A percentile compares a stretch with the other conserved stretches of the same genome.
These are phyloP conservation scores for Chlamydomonas reinhardtii DNA, from an alignment of 163 green algal genomes.

Conservation along the genomic window DNA sequence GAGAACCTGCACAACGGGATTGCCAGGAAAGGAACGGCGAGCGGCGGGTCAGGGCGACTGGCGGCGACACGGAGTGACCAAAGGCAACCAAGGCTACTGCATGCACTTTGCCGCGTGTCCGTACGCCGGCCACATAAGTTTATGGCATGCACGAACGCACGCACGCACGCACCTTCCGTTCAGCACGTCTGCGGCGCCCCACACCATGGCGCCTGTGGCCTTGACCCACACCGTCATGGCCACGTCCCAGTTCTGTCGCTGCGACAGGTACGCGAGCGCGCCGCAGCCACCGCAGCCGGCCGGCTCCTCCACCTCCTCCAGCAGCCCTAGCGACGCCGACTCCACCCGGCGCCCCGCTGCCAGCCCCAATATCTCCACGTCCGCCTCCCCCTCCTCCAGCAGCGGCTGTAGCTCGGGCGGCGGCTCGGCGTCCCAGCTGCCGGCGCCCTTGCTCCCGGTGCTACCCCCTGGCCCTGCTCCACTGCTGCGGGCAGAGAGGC, in stretches of 20 bases:
- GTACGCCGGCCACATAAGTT: too few species aligned
- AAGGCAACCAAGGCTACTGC: too few species aligned
- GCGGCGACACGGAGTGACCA: too few species aligned
- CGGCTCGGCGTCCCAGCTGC: not conserved
- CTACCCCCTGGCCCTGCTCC: not conserved
- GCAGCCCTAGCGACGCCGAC: too few species aligned
- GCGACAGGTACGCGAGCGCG: constrained; percentile 6
- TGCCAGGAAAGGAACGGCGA: too few species aligned
- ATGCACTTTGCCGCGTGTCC: too few species aligned
- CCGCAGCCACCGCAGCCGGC: not conserved
- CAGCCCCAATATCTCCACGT: not conserved
- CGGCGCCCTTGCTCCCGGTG: not conserved
- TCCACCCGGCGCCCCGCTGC: too few species aligned
- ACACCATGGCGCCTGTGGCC: constrained; percentile 11
- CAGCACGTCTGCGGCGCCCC: constrained; percentile 25
- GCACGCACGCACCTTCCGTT: constrained; percentile 27
- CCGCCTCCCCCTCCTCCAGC: not conserved
- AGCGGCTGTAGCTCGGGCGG: constrained; percentile 21
- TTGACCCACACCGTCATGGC: constrained; percentile 18
- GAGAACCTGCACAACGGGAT: too few species aligned
- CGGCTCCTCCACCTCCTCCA: too few species aligned
- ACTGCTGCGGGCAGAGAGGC: too few species aligned
- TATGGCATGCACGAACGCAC: too few species aligned
- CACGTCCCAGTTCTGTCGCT: constrained; percentile 24
- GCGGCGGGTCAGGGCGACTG: too few species aligned